These are phyloP conservation scores for Eutypa lata DNA, from an alignment of 2,329 filamentous ascomycete genomes.

Conservation along the genomic window DNA sequence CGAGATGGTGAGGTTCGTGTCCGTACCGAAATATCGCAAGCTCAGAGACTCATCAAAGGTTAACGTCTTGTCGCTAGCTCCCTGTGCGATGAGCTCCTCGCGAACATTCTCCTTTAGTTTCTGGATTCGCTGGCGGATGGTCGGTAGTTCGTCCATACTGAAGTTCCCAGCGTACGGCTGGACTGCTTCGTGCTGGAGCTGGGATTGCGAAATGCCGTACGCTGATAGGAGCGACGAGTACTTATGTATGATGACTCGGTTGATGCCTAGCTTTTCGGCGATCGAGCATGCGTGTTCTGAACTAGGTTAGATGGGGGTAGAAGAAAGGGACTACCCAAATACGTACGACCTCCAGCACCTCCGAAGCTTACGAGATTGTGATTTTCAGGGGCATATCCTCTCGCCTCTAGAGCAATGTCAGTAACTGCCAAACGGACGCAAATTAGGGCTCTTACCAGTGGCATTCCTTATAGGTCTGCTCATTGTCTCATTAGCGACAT, in stretches of 20 bases:
- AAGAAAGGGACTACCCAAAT: too few species aligned
- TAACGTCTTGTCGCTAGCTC: slow-evolving; percentile 37
- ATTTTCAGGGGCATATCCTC: slow-evolving; percentile 27
- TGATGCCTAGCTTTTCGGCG: slow-evolving; percentile 36
- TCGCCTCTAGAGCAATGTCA: too few species aligned
- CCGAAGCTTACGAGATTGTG: slow-evolving; percentile 48
- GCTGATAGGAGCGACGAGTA: slow-evolving; percentile 31
- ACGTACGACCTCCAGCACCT: slow-evolving; percentile 71
- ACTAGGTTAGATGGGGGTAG: too few species aligned
- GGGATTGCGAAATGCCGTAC: slow-evolving; percentile 38
- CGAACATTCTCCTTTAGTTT: slow-evolving; percentile 21
- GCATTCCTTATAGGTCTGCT: slow-evolving; percentile 65
- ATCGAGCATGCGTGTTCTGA: slow-evolving; percentile 47
- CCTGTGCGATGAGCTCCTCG: slow-evolving; percentile 37
- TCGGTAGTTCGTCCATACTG: slow-evolving; percentile 1
- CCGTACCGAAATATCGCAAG: slow-evolving; percentile 40
- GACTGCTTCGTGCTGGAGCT: slow-evolving; percentile 34
- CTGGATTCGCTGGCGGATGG: not conserved
- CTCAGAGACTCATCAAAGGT: slow-evolving; percentile 41
- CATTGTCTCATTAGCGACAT: slow-evolving; percentile 75
- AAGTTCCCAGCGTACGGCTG: slow-evolving; percentile 28
- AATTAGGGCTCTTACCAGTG: too few species aligned
- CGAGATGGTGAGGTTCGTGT: slow-evolving; percentile 40
- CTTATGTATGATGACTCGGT: slow-evolving; percentile 36
- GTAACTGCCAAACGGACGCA: too few species aligned